Percentiles rank a stretch among this genome's conserved stretches.
Evolutionary conservation across 2,329 filamentous ascomycete species (phyloP).

Genomic region (Didymella lethalis): DNA sequence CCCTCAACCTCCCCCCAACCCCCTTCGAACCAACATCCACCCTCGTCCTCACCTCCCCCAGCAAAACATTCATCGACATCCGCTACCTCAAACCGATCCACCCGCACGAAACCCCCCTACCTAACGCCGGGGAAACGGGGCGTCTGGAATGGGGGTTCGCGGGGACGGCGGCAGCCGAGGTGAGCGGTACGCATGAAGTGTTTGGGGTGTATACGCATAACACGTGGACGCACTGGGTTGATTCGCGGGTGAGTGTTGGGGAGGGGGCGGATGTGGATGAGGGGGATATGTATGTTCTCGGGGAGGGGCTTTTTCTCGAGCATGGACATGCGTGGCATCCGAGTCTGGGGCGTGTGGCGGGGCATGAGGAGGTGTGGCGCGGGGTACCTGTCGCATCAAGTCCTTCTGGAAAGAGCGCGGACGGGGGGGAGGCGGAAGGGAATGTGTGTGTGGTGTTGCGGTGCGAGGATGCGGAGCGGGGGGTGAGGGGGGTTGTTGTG

Average conservation of each 20-base stretch:
- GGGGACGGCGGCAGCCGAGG: slow-evolving; percentile 55
- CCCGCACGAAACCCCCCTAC: slow-evolving; percentile 19
- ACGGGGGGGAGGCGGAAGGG: slow-evolving; percentile 3
- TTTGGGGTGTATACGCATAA: slow-evolving; percentile 28
- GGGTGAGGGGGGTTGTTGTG: slow-evolving; percentile 61
- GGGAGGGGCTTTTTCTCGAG: slow-evolving; percentile 53
- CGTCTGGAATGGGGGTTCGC: slow-evolving; percentile 72
- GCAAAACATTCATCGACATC: slow-evolving; percentile 67
- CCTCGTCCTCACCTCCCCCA: slow-evolving; percentile 68
- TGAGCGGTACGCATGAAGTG: neutral
- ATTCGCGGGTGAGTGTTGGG: slow-evolving; percentile 57
- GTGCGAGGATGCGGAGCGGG: slow-evolving; percentile 46
- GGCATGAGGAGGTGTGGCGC: slow-evolving; percentile 74
- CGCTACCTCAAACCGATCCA: slow-evolving; percentile 56
- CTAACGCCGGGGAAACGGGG: slow-evolving; percentile 40
- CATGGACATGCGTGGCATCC: slow-evolving; percentile 68
- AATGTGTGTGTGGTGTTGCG: slow-evolving; percentile 53
- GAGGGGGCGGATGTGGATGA: slow-evolving; percentile 58
- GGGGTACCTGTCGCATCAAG: slow-evolving; percentile 52
- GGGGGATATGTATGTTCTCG: slow-evolving; percentile 62
- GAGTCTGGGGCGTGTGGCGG: slow-evolving; percentile 55
- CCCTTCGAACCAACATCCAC: slow-evolving; percentile 67
- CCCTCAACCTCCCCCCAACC: slow-evolving; percentile 30
- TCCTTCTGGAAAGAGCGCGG: neutral
- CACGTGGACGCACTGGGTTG: slow-evolving; percentile 67